phyloP scores from a whole-genome alignment of 78 protist genomes.

The Mantamonas sphyraenae region DNA sequence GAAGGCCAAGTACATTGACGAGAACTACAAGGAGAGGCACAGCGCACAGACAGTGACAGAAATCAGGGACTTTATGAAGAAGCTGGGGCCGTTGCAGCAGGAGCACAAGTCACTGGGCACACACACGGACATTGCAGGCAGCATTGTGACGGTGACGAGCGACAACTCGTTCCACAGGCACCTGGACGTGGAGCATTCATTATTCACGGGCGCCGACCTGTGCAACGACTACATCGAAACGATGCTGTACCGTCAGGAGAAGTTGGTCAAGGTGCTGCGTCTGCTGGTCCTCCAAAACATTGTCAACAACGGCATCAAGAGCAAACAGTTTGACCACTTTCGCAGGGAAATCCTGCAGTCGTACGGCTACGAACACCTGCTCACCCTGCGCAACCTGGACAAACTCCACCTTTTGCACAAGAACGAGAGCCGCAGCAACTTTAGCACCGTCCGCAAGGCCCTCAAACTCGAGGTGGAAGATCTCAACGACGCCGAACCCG shows the following conservation, averaged over 20 bases:
- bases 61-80: slow-evolving; percentile 35
- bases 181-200: slow-evolving; percentile 51
- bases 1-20: slow-evolving; percentile 27
- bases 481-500: slow-evolving; percentile 32
- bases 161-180: slow-evolving; percentile 16
- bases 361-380: slow-evolving; percentile 57
- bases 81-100: slow-evolving; percentile 26
- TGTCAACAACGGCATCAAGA: slow-evolving; percentile 42
- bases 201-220: too few species aligned
- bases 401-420: slow-evolving; percentile 40
- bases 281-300: slow-evolving; percentile 56
- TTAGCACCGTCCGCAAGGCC: not conserved
- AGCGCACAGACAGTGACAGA: slow-evolving; percentile 30
- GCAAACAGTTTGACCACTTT: slow-evolving; percentile 23
- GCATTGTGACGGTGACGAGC: slow-evolving; percentile 14
- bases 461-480: slow-evolving; percentile 32
- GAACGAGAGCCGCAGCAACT: slow-evolving; percentile 18
- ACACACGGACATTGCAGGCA: slow-evolving; percentile 32
- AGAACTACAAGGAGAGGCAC: slow-evolving; percentile 29
- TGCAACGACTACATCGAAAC: slow-evolving; percentile 69
- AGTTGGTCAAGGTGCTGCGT: slow-evolving; percentile 59
- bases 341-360: slow-evolving; percentile 45
- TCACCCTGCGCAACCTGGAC: slow-evolving; percentile 51
- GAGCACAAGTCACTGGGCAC: slow-evolving; percentile 26
- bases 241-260: slow-evolving; percentile 34